Evolutionary conservation across 805 yeast species (phyloP).

Genomic region (Ogataea minuta): DNA sequence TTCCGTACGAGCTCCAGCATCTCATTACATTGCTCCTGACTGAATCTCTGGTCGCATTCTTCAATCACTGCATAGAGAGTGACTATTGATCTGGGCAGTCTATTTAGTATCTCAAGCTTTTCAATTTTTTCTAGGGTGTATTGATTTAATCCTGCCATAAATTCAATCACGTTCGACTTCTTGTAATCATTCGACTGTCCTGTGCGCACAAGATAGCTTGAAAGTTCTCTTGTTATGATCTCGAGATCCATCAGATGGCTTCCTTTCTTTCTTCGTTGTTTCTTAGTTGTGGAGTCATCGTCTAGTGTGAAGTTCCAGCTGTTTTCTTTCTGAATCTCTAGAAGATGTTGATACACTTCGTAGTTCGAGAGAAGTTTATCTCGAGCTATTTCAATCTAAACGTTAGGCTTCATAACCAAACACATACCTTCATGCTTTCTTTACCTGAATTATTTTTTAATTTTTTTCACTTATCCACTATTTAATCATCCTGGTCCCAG

Average conservation of each 20-base stretch:
- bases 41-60: slow-evolving; percentile 86
- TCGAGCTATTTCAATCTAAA: slow-evolving; percentile 46
- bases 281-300: slow-evolving; percentile 22
- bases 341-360: slow-evolving; percentile 60
- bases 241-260: slow-evolving; percentile 46
- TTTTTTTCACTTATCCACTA: slow-evolving; percentile 2
- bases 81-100: slow-evolving; percentile 77
- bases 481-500: slow-evolving; percentile 89
- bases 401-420: slow-evolving; percentile 3
- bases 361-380: slow-evolving; percentile 61
- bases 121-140: slow-evolving; percentile 77
- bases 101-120: slow-evolving; percentile 76
- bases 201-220: slow-evolving; percentile 39
- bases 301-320: slow-evolving; percentile 44
- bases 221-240: slow-evolving; percentile 46
- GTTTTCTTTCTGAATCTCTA: slow-evolving; percentile 44
- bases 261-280: slow-evolving; percentile 29
- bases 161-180: slow-evolving; percentile 31
- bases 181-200: slow-evolving; percentile 35
- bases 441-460: slow-evolving; percentile 2
- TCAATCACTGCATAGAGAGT: slow-evolving; percentile 78
- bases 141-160: slow-evolving; percentile 43
- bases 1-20: slow-evolving; percentile 56
- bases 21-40: slow-evolving; percentile 59
- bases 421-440: slow-evolving; percentile 17